phyloP scores from a whole-genome alignment of 2,329 filamentous ascomycete genomes.

The Curvularia eragrostidis region DNA sequence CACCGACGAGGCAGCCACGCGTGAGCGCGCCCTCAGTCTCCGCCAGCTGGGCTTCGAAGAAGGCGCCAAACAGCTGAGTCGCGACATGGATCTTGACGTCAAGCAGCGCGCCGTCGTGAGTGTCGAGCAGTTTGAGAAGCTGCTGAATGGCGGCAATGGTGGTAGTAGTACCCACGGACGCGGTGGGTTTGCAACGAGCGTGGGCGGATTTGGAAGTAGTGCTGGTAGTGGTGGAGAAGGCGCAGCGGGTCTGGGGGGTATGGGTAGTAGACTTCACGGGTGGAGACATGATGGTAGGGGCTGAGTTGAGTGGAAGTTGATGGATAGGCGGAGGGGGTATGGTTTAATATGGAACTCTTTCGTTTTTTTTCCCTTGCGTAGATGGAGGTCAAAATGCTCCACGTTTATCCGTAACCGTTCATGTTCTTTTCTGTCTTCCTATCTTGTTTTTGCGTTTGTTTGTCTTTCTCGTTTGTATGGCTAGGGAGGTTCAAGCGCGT shows the following conservation, averaged over 20 bases:
- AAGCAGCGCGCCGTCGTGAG: slow-evolving; percentile 84
- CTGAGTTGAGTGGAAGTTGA: slow-evolving; percentile 4
- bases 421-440: background rate
- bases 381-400: background rate
- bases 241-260: slow-evolving; percentile 10
- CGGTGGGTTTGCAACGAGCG: slow-evolving; percentile 15
- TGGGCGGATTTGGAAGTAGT: slow-evolving; percentile 17
- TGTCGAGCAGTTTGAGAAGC: slow-evolving; percentile 62
- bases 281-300: slow-evolving; percentile 29
- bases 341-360: background rate
- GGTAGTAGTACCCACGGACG: background rate
- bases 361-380: background rate
- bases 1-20: slow-evolving; percentile 68
- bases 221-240: slow-evolving; percentile 8
- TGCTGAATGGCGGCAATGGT: slow-evolving; percentile 20
- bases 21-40: slow-evolving; percentile 71
- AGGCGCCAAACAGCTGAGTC: slow-evolving; percentile 66
- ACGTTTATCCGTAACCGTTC: background rate
- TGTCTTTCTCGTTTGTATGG: too few species aligned
- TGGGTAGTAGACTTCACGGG: slow-evolving; percentile 18
- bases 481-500: too few species aligned
- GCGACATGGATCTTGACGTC: slow-evolving; percentile 79
- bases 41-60: slow-evolving; percentile 73
- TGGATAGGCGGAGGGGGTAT: background rate
- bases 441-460: too few species aligned